phyloP scores from a whole-genome alignment of 2,329 filamentous ascomycete genomes.

The Blastomyces gilchristii region DNA sequence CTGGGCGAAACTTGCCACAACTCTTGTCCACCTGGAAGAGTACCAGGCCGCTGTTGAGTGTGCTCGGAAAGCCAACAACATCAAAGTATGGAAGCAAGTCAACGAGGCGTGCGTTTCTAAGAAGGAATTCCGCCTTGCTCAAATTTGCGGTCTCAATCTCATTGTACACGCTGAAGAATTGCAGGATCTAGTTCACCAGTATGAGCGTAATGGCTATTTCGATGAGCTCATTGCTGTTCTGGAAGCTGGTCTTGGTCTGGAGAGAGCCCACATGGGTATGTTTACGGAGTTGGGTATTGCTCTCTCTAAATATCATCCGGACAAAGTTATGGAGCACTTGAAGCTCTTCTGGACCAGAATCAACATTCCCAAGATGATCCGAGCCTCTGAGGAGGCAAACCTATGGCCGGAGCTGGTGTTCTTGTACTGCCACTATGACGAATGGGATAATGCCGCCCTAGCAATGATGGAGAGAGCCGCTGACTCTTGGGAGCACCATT shows the following conservation, averaged over 20 bases:
- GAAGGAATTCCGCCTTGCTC: constrained; percentile 97
- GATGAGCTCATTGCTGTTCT: constrained; percentile 92
- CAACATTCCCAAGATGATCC: constrained; percentile 96
- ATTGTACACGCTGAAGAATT: constrained; percentile 97
- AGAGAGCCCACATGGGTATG: constrained; percentile 91
- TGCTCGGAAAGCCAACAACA: constrained; percentile 95
- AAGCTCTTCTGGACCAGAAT: constrained; percentile 97
- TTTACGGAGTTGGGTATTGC: constrained; percentile 91
- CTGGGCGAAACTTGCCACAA: constrained; percentile 98
- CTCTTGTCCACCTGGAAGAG: constrained; percentile 89
- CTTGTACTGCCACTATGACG: constrained; percentile 96
- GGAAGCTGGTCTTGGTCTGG: constrained; percentile 87
- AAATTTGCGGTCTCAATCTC: constrained; percentile 96
- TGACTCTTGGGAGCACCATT: constrained; percentile 98
- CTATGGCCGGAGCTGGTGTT: constrained; percentile 97
- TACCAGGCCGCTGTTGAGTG: constrained; percentile 98
- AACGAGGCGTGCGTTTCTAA: constrained; percentile 92
- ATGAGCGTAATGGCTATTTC: constrained; percentile 94
- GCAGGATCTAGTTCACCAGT: constrained; percentile 85
- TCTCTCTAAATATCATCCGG: constrained; percentile 86
- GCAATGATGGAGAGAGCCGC: constrained; percentile 96
- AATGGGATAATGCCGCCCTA: constrained; percentile 92
- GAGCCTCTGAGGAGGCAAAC: constrained; percentile 84
- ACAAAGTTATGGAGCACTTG: constrained; percentile 94
- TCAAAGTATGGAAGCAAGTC: constrained; percentile 98